These are phyloP conservation scores for Cubamyces sp. DNA, from an alignment of 768 basidiomycete species.

Conservation along the genomic window DNA sequence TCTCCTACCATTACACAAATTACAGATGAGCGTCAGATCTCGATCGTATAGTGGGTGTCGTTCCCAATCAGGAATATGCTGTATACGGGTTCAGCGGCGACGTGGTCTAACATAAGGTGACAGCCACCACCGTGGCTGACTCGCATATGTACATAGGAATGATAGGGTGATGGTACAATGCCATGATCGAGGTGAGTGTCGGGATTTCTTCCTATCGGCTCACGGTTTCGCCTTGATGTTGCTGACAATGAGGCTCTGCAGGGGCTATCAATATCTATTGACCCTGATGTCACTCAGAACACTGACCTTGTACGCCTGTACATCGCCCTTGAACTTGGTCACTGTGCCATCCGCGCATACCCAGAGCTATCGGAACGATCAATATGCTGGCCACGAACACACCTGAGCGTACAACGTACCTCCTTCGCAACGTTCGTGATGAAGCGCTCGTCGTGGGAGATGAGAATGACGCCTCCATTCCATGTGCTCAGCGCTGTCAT, in stretches of 20 bases:
- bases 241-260: slow-evolving; percentile 64
- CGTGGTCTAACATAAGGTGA: too few species aligned
- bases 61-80: too few species aligned
- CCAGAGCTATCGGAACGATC: slow-evolving; percentile 66
- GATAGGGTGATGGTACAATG: background rate
- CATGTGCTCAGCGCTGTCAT: slow-evolving; percentile 80
- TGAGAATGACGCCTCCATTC: slow-evolving; percentile 92
- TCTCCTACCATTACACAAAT: too few species aligned
- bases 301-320: slow-evolving; percentile 86
- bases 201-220: background rate
- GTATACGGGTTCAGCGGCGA: too few species aligned
- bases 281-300: background rate
- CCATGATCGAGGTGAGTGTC: background rate
- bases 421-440: slow-evolving; percentile 89
- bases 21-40: too few species aligned
- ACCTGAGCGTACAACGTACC: slow-evolving; percentile 45
- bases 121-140: too few species aligned
- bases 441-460: slow-evolving; percentile 95
- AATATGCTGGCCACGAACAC: slow-evolving; percentile 16
- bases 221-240: slow-evolving; percentile 40
- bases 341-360: slow-evolving; percentile 88
- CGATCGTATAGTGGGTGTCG: too few species aligned
- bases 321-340: slow-evolving; percentile 85
- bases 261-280: slow-evolving; percentile 3
- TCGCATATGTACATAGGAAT: too few species aligned